These are phyloP conservation scores for Thelephora terrestris DNA, from an alignment of 1,284 basidiomycete species.

Conservation along the genomic window DNA sequence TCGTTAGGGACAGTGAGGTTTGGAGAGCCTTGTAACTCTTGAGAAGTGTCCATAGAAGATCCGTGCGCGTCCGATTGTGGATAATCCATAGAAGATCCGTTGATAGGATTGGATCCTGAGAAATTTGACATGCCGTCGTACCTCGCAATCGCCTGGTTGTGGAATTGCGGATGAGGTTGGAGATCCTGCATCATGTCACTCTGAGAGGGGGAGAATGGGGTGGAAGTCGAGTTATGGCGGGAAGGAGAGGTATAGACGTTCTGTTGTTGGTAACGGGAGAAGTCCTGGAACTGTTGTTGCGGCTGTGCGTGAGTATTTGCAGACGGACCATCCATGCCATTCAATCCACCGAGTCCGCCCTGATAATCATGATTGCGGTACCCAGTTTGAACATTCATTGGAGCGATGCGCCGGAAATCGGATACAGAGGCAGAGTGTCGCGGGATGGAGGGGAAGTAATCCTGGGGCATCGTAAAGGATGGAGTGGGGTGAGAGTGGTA, in stretches of 20 bases:
- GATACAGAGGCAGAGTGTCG: background rate
- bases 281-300: constrained; percentile 46
- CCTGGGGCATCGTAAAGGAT: background rate
- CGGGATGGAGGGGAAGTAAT: background rate
- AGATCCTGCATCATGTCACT: constrained; percentile 11
- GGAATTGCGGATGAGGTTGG: constrained; percentile 24
- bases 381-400: background rate
- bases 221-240: constrained; percentile 18
- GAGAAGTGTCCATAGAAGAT: constrained; percentile 3
- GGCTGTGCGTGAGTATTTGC: background rate
- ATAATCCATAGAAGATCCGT: background rate
- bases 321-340: background rate
- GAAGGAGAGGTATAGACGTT: background rate
- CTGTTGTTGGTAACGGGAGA: constrained; percentile 28
- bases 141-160: constrained; percentile 25
- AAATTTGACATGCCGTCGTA: constrained; percentile 14
- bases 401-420: background rate
- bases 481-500: background rate
- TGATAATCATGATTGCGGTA: background rate
- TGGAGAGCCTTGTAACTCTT: constrained; percentile 8
- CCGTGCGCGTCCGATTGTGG: background rate
- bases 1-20: constrained; percentile 44
- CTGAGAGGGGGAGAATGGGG: background rate
- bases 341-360: background rate
- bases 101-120: background rate